phyloP scores from a whole-genome alignment of 75 land plant species.

The Larix kaempferi region DNA sequence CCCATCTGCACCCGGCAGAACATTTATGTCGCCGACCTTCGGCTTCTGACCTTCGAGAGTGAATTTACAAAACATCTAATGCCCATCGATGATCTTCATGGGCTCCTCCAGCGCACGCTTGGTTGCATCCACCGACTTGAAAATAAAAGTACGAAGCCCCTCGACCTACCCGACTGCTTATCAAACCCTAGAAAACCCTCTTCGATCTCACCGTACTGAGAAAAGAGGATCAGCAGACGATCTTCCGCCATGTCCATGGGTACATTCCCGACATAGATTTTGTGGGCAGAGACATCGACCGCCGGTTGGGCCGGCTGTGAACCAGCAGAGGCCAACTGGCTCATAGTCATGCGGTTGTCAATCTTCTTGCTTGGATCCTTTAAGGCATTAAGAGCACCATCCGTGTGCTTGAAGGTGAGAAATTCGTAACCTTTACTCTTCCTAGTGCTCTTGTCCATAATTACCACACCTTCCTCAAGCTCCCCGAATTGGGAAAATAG shows the following conservation, averaged over 20 bases:
- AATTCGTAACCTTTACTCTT: constrained; percentile 83
- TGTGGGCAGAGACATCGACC: background rate
- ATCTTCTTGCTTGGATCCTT: constrained; percentile 84
- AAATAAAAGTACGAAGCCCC: constrained; percentile 38
- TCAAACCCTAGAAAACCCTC: constrained; percentile 54
- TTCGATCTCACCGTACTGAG: constrained; percentile 41
- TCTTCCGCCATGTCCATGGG: constrained; percentile 5
- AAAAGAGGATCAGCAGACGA: constrained; percentile 28
- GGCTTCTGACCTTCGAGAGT: constrained; percentile 68
- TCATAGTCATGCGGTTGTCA: constrained; percentile 81
- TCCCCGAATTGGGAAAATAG: constrained; percentile 62
- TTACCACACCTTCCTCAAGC: constrained; percentile 64
- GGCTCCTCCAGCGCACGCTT: constrained; percentile 52
- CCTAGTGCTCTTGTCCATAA: constrained; percentile 69
- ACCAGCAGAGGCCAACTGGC: constrained; percentile 76
- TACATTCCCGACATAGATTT: constrained; percentile 13
- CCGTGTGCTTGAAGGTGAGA: constrained; percentile 73
- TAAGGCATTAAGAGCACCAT: constrained; percentile 70
- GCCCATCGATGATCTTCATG: constrained; percentile 55
- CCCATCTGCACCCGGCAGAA: background rate
- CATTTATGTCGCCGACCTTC: constrained; percentile 22
- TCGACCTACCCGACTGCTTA: constrained; percentile 33
- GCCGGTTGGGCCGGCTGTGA: constrained; percentile 17
- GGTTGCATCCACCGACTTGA: constrained; percentile 33
- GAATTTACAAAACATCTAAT: constrained; percentile 64